Conservation (phyloP, 2,329 filamentous ascomycete genomes). For the Plectosphaerella sp. region DNA sequence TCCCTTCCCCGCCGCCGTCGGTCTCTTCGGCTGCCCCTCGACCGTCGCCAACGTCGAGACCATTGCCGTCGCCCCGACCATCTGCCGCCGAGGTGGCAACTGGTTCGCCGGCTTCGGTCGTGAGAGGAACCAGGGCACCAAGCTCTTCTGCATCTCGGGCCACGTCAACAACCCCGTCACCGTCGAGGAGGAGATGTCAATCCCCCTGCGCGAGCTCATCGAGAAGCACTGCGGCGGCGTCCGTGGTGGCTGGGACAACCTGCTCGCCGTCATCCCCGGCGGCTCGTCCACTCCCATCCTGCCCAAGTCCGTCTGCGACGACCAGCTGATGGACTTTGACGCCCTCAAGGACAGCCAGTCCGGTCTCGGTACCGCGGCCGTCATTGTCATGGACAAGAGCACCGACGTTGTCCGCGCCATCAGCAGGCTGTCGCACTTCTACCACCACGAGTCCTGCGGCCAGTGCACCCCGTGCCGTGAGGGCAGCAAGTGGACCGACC, state of each 20-base stretch:
- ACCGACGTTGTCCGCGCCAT: slow-evolving; percentile 95
- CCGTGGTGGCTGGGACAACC: slow-evolving; percentile 94
- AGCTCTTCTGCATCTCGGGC: slow-evolving; percentile 97
- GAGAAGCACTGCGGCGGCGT: slow-evolving; percentile 98
- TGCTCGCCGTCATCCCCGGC: slow-evolving; percentile 90
- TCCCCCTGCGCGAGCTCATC: slow-evolving; percentile 90
- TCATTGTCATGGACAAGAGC: slow-evolving; percentile 99
- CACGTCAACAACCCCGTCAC: slow-evolving; percentile 98
- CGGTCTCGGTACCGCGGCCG: slow-evolving; percentile 92
- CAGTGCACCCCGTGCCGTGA: slow-evolving; percentile 99
- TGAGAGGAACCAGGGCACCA: slow-evolving; percentile 94
- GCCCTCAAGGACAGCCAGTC: slow-evolving; percentile 96
- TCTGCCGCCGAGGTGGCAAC: slow-evolving; percentile 82
- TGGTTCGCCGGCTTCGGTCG: slow-evolving; percentile 96
- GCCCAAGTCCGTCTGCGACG: slow-evolving; percentile 83
- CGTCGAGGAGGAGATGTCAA: slow-evolving; percentile 99
- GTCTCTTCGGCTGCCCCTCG: slow-evolving; percentile 95
- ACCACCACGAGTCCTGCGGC: slow-evolving; percentile 96
- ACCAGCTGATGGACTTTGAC: slow-evolving; percentile 99
- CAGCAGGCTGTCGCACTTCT: slow-evolving; percentile 89
- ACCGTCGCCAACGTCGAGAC: slow-evolving; percentile 99
- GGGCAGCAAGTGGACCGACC: slow-evolving; percentile 97
- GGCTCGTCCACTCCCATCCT: slow-evolving; percentile 95
- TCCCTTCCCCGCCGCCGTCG: slow-evolving; percentile 94
- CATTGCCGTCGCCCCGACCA: slow-evolving; percentile 89